Evolutionary conservation across 2,329 filamentous ascomycete species (phyloP), one percentile per base, ranked within the genome.

Genomic region (Fusarium brevicatenulatum): DNA sequence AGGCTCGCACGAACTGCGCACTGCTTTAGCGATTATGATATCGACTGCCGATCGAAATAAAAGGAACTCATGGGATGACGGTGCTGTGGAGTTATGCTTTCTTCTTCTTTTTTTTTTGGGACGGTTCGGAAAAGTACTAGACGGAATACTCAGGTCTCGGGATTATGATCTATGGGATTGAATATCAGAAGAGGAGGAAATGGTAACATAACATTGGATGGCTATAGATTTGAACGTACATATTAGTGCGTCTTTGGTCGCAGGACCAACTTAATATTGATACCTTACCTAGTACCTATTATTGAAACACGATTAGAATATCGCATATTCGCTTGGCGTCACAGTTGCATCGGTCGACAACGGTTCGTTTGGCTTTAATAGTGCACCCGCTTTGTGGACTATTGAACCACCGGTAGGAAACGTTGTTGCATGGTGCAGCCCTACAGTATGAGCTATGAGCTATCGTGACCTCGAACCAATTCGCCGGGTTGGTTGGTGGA

Each of bases 61-160:
- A 74, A 68, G 63, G 65, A 53, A 58, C 63, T 69, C 55, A 39
- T 73, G 49, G 70, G 56, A 70, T 66, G 66, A 52, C 46, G 73
- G 73, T 71, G 73, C 76, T 75, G 54, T 63, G 75, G 70, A 55
- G 57, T 74, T 74, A 49, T 77, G 62, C 59, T 75, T 75, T 76
- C 66, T 65, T 68, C 66, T 65, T 67, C 65, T 77, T 44, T 60
- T 62, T 77, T 44, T 60, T 62, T 61, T 66, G 63, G 72, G 65
- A 74, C 61, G 74, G 74, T 73, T 73, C 66, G 74, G 76, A 70
- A 78, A 77, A 77, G 69, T 75, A 76, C 56, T 71, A 77, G 76
- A 77, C 66, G 66, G 75, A 64, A 71, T 63, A 71, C 73, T 75
- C 63, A 67, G 57, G 56, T 75, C 63, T 63, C 52, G 72, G 58